phyloP scores from a whole-genome alignment of 73 alveolate species.

The Effrenium voratum region DNA sequence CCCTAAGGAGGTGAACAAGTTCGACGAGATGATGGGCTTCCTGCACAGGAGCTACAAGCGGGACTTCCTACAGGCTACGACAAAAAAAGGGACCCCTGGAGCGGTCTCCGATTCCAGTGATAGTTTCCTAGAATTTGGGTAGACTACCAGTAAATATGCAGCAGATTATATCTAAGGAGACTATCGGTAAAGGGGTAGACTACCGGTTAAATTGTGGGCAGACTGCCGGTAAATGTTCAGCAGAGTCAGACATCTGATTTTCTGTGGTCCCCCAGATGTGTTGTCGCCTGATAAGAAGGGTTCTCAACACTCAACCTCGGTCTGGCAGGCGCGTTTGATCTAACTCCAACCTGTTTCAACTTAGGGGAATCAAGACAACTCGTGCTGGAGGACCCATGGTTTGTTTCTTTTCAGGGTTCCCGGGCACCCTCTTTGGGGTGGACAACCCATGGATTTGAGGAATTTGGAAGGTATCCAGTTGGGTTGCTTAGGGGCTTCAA shows the following conservation, averaged over 20 bases:
- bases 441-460: too few relatives aligned
- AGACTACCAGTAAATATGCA: slow-evolving; percentile 48
- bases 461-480: too few relatives aligned
- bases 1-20: slow-evolving; percentile 68
- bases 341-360: too few relatives aligned
- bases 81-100: neutral
- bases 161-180: slow-evolving; percentile 31
- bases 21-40: slow-evolving; percentile 25
- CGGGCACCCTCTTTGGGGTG: too few relatives aligned
- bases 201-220: slow-evolving; percentile 13
- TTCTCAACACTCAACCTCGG: neutral
- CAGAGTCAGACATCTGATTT: neutral
- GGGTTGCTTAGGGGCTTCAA: too few relatives aligned
- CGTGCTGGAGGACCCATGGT: too few relatives aligned
- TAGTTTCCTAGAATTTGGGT: neutral
- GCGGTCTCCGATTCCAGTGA: slow-evolving; percentile 52
- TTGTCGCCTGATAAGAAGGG: neutral
- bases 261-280: neutral
- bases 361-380: too few relatives aligned
- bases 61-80: neutral
- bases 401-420: too few relatives aligned
- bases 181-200: slow-evolving; percentile 9
- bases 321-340: too few relatives aligned
- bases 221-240: neutral
- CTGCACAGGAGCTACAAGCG: neutral